A percentile compares a stretch with the other conserved stretches of the same genome.
Conservation (phyloP, 164 flowering plant genomes). For the Nymphaea thermarum region DNA sequence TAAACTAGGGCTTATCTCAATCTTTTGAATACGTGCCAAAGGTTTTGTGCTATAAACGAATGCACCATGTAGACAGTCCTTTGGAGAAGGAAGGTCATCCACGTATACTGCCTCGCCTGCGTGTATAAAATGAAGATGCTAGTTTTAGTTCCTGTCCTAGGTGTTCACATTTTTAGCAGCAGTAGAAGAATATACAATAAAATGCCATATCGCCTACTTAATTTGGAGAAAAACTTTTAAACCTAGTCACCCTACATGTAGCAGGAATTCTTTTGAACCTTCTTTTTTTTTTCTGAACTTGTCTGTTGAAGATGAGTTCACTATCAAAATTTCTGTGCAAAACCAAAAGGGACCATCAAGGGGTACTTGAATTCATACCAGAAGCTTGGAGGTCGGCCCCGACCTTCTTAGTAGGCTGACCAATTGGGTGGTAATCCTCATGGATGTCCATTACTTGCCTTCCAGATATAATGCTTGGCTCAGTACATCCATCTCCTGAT, state of each 20-base stretch:
- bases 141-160: background rate
- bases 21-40: conserved; percentile 48
- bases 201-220: too few species aligned
- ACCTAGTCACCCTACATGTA: too few species aligned
- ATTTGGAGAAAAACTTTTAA: too few species aligned
- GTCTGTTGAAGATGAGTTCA: too few species aligned
- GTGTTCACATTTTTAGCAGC: background rate
- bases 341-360: too few species aligned
- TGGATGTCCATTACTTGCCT: conserved; percentile 45
- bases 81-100: conserved; percentile 87
- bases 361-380: conserved; percentile 24
- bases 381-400: conserved; percentile 83
- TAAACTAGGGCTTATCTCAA: conserved; percentile 25
- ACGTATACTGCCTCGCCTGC: conserved; percentile 89
- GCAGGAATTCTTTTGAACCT: too few species aligned
- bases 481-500: too few species aligned
- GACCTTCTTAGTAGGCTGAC: conserved; percentile 50
- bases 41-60: conserved; percentile 70
- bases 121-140: conserved; percentile 4
- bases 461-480: conserved; percentile 18
- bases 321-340: too few species aligned
- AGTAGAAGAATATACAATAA: background rate
- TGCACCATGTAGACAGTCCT: conserved; percentile 73
- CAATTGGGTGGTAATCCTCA: conserved; percentile 57
- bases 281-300: too few species aligned